Base-by-base conservation (phyloP, 176 grass and related monocot genomes). In the Oryza punctata region DNA sequence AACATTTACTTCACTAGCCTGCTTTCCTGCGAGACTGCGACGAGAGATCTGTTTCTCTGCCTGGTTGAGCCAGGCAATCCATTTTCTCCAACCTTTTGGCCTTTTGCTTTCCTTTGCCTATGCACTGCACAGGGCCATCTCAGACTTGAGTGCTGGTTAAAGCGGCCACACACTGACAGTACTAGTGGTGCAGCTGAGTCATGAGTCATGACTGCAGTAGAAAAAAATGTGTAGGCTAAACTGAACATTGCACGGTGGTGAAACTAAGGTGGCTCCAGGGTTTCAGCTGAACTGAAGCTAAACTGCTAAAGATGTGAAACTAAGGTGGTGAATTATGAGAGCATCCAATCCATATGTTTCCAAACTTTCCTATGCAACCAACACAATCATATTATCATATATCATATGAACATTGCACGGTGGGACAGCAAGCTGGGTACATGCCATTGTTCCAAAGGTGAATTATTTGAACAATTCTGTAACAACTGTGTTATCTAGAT, bases 381-480 rank as follows among this genome's bases (percentile, higher is more conserved):
- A 44, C 64, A 76, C 2, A 30, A 60, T 59, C 24, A 33, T 33
- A n/a, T n/a, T n/a, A n/a, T n/a, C n/a, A n/a, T n/a, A n/a, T n/a
- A 35, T 35, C 33, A 15, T 43, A 49, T 41, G 32, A 76, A 76
- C 5, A 19, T 4, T 9, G n/a, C 16, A 57, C 19, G 1, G 32
- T 29, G 29, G 30, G 41, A 44, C 15, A 67, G 9, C 69, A 63
- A 27, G 27, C 23, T 71, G 12, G 19, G 63, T 11, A 54, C 69
- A 50, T 38, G 1, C 7, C 37, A 38, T 38, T 38, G 7, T 77
- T 77, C 10, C 15, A 30, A 47, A 43, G 12, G 37, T 50, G 45
- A 43, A 63, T 61, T 77, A 32, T 35, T 35, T 57, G 76, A 57
- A 67, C 29, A n/a, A 69, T 82, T 26, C 27, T 41, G 9, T 28